phyloP scores from a whole-genome alignment of 306 rosid species.

The Sicyos edulis region DNA sequence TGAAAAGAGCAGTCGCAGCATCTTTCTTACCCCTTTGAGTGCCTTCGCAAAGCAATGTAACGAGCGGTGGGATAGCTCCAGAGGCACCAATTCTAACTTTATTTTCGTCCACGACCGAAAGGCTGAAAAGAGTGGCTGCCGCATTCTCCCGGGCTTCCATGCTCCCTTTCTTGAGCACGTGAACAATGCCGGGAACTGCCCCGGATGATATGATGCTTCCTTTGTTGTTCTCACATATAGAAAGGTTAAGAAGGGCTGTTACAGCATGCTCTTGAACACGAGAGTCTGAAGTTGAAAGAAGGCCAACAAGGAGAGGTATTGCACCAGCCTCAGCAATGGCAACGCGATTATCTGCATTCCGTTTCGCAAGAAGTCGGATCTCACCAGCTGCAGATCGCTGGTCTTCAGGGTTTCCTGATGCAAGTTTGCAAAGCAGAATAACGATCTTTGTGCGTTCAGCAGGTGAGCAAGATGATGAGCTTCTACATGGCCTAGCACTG shows the following conservation, averaged over 20 bases:
- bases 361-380: conserved; percentile 96
- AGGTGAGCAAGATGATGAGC: conserved; percentile 60
- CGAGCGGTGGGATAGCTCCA: conserved; percentile 93
- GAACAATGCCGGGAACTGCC: conserved; percentile 92
- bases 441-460: conserved; percentile 73
- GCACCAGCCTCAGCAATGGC: conserved; percentile 99
- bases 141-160: conserved; percentile 99
- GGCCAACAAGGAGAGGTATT: conserved; percentile 76
- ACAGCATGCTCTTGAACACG: conserved; percentile 98
- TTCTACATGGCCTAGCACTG: conserved; percentile 51
- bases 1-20: conserved; percentile 97
- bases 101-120: conserved; percentile 85
- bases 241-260: conserved; percentile 96
- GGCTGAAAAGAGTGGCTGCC: conserved; percentile 97
- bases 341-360: conserved; percentile 94
- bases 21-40: conserved; percentile 97
- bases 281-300: conserved; percentile 69
- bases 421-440: conserved; percentile 58
- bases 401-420: conserved; percentile 61
- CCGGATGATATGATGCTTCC: conserved; percentile 74
- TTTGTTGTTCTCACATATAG: conserved; percentile 85
- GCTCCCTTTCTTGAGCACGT: conserved; percentile 85
- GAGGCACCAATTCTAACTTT: conserved; percentile 75
- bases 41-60: conserved; percentile 77
- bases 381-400: conserved; percentile 87